Percentiles rank a stretch among this genome's conserved stretches.
These are phyloP conservation scores for Xylaria nigripes DNA, from an alignment of 495 filamentous ascomycete genomes.

Conservation along the genomic window DNA sequence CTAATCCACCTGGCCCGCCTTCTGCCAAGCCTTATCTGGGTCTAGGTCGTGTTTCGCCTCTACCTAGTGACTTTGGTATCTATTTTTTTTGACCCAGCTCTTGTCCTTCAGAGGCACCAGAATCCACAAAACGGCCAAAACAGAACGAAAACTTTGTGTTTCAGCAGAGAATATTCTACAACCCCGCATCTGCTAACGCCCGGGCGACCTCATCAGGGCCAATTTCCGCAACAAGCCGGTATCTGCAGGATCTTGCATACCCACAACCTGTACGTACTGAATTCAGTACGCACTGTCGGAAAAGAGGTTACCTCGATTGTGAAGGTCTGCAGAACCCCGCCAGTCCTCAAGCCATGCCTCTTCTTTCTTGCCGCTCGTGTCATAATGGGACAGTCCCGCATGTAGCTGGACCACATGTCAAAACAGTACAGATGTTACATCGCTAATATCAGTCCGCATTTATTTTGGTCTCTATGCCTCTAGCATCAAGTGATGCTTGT, in stretches of 20 bases:
- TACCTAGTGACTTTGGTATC: constrained; percentile 4
- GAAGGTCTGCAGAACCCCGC: constrained; percentile 27
- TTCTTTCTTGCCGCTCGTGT: not conserved
- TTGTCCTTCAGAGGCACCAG: not conserved
- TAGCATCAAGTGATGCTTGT: constrained; percentile 1
- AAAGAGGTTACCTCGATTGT: not conserved
- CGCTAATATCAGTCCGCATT: constrained; percentile 14
- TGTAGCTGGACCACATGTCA: constrained; percentile 12
- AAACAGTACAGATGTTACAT: constrained; percentile 23
- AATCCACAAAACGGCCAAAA: not conserved
- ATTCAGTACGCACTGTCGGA: not conserved
- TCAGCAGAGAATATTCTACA: not conserved
- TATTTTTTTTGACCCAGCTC: not conserved
- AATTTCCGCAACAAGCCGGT: constrained; percentile 1
- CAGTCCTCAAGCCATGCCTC: constrained; percentile 19
- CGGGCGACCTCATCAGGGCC: not conserved
- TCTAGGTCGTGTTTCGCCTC: constrained; percentile 3
- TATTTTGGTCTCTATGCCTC: not conserved
- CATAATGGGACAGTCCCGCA: constrained; percentile 15
- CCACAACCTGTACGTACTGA: constrained; percentile 6
- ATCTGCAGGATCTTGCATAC: constrained; percentile 1
- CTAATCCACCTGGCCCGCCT: constrained; percentile 7
- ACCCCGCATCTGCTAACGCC: constrained; percentile 11
- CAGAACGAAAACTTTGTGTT: not conserved
- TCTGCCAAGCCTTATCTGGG: constrained; percentile 9